These are phyloP conservation scores for Mesostigma viride DNA, from an alignment of 139 green algal species.

Conservation along the genomic window DNA sequence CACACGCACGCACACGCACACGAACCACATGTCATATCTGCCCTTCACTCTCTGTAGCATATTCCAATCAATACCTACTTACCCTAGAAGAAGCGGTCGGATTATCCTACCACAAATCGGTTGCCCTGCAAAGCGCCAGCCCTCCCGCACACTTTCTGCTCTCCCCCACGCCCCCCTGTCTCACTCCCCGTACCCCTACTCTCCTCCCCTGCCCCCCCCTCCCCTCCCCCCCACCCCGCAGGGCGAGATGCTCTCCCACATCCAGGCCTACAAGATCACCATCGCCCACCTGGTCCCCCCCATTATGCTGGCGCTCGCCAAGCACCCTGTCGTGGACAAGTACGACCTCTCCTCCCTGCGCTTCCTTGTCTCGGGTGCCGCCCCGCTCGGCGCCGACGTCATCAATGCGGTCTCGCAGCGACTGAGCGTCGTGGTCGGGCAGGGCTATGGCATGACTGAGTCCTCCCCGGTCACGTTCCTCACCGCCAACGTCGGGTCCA, in stretches of 20 bases:
- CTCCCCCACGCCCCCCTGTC: no score
- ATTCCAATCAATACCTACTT: no score
- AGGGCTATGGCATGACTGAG: slow-evolving; percentile 65
- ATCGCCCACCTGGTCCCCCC: slow-evolving; percentile 16
- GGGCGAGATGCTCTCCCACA: slow-evolving; percentile 4
- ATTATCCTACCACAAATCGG: no score
- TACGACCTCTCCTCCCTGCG: slow-evolving; percentile 13
- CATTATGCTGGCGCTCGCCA: slow-evolving; percentile 26
- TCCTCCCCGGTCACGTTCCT: neutral
- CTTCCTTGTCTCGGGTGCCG: slow-evolving; percentile 9
- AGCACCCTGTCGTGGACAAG: slow-evolving; percentile 16
- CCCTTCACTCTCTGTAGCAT: no score
- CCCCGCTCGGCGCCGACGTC: slow-evolving; percentile 16
- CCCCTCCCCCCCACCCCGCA: no score
- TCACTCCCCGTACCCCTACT: no score
- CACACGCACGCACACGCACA: no score
- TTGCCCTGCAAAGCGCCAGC: no score
- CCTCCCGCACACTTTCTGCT: no score
- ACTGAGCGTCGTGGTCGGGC: slow-evolving; percentile 5
- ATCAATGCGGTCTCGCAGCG: neutral
- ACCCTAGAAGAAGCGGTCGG: no score
- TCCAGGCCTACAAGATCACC: slow-evolving; percentile 7
- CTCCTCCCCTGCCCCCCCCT: no score
- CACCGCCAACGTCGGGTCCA: slow-evolving; percentile 2
- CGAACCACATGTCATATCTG: no score